These are phyloP conservation scores for Castanea sativa DNA, from an alignment of 306 rosid genomes.

Conservation along the genomic window DNA sequence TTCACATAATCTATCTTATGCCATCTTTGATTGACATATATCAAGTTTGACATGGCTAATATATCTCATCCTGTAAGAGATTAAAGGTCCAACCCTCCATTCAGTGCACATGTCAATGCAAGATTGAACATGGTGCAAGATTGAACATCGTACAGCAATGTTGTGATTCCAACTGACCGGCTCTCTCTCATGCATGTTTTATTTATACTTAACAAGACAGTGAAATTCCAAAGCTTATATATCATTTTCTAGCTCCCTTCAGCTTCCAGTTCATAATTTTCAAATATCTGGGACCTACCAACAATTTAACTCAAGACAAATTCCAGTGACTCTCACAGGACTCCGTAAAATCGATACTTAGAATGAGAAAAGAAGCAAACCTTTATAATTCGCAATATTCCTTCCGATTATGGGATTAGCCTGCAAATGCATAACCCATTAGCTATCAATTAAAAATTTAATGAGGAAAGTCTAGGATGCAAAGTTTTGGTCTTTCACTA, in stretches of 20 bases:
- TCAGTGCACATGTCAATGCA: neutral
- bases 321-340: neutral
- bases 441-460: constrained; percentile 1
- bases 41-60: neutral
- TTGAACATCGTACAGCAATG: neutral
- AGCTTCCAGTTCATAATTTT: neutral
- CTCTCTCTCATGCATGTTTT: neutral
- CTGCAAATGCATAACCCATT: constrained; percentile 50
- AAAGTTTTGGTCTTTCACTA: neutral
- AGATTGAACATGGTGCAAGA: neutral
- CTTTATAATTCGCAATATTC: constrained; percentile 62
- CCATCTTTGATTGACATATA: neutral
- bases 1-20: neutral
- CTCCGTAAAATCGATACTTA: constrained; percentile 7
- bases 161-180: neutral
- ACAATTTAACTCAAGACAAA: neutral
- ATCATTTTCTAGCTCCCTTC: neutral
- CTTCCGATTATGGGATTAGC: constrained; percentile 70
- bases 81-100: neutral
- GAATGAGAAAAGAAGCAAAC: constrained; percentile 38
- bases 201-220: neutral
- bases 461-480: neutral
- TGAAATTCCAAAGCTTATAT: neutral
- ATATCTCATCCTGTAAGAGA: neutral
- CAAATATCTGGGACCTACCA: neutral